These are phyloP conservation scores for Vigna hirtella DNA, from an alignment of 306 rosid species.

Conservation along the genomic window DNA sequence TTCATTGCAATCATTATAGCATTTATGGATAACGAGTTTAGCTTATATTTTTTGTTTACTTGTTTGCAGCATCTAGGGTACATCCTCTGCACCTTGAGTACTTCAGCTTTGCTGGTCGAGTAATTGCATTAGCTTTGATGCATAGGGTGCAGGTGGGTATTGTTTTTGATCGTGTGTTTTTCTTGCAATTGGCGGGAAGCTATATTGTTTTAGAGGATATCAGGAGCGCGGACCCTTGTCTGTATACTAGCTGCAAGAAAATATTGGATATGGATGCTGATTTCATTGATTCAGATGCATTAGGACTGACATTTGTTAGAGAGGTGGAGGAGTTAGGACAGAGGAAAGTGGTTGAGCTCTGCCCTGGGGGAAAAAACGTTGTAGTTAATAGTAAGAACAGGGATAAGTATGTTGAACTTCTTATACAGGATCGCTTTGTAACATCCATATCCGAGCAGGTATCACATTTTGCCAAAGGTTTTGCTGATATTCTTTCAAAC, in stretches of 20 bases:
- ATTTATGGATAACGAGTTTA: slow-evolving; percentile 22
- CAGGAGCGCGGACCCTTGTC: slow-evolving; percentile 77
- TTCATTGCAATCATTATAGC: slow-evolving; percentile 24
- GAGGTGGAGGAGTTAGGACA: slow-evolving; percentile 92
- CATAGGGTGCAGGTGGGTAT: slow-evolving; percentile 92
- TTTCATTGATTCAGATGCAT: slow-evolving; percentile 80
- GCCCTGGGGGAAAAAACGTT: slow-evolving; percentile 69
- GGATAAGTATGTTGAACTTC: slow-evolving; percentile 70
- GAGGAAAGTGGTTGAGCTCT: slow-evolving; percentile 71
- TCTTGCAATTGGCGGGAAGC: slow-evolving; percentile 84
- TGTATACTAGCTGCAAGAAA: slow-evolving; percentile 81
- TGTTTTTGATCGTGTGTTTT: slow-evolving; percentile 87
- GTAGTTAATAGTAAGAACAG: slow-evolving; percentile 79
- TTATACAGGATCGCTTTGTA: slow-evolving; percentile 79
- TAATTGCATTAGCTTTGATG: slow-evolving; percentile 94
- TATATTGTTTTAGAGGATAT: slow-evolving; percentile 76
- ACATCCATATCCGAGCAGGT: slow-evolving; percentile 79
- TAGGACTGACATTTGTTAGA: slow-evolving; percentile 89
- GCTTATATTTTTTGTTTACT: slow-evolving; percentile 37
- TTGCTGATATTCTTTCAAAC: slow-evolving; percentile 76
- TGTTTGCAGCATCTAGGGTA: slow-evolving; percentile 83
- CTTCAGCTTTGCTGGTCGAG: slow-evolving; percentile 85
- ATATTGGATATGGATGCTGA: slow-evolving; percentile 85
- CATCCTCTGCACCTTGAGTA: slow-evolving; percentile 89
- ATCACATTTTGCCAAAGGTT: slow-evolving; percentile 76